Conservation (phyloP, 352 stramenopile species). For the Globisporangium nodosum region DNA sequence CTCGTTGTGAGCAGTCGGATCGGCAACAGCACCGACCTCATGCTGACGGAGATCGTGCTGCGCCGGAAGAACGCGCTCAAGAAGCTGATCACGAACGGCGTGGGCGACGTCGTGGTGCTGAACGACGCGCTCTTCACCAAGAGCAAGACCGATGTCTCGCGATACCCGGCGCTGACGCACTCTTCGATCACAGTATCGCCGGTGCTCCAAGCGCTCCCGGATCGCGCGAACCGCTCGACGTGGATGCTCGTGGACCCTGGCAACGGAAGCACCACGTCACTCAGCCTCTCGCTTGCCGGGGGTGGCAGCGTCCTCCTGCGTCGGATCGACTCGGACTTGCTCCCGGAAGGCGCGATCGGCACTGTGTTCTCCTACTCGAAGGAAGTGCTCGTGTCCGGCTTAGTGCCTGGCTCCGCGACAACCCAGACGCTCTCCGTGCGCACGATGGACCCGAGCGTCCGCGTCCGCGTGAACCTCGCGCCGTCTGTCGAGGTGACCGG, state of each 20-base stretch:
- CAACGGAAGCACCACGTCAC: neutral
- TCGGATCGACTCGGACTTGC: neutral
- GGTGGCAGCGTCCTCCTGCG: neutral
- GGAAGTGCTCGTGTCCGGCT: neutral
- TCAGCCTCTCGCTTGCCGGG: neutral
- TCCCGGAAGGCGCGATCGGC: constrained; percentile 2
- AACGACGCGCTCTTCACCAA: constrained; percentile 4
- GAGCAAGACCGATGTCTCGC: neutral
- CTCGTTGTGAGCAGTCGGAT: constrained; percentile 2
- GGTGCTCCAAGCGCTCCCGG: neutral
- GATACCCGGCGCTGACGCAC: neutral
- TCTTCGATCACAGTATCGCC: too few relatives aligned
- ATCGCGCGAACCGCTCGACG: neutral
- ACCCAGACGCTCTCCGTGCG: neutral
- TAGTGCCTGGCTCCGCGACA: neutral
- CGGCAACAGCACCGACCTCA: neutral
- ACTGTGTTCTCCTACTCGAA: neutral
- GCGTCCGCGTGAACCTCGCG: neutral
- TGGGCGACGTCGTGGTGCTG: constrained; percentile 1
- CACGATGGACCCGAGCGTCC: neutral
- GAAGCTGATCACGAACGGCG: constrained; percentile 4
- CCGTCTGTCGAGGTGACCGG: neutral
- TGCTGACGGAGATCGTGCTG: constrained; percentile 10
- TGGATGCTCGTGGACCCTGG: neutral
- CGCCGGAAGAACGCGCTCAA: constrained; percentile 5